Evolutionary conservation across 2,329 filamentous ascomycete genomes (phyloP).

Genomic region (Phialocephala subalpina): DNA sequence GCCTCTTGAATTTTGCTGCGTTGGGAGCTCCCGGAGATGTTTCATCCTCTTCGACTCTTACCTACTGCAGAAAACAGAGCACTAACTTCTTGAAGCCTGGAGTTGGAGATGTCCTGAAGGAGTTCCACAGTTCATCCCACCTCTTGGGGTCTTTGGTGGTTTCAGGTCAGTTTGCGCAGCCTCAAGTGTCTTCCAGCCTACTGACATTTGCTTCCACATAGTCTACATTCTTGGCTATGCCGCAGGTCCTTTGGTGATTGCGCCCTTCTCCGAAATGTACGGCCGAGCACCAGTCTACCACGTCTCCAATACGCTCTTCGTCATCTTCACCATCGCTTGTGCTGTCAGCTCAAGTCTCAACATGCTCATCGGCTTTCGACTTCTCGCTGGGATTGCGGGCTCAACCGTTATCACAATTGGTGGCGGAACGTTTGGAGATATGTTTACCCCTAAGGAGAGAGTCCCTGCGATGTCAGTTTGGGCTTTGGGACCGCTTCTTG

Average conservation of each 20-base stretch:
- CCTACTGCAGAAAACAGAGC: no score
- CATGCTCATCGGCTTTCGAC: conserved; percentile 61
- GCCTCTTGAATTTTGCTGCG: no score
- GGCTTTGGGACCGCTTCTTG: conserved; percentile 35
- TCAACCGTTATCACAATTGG: conserved; percentile 58
- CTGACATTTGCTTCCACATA: neutral
- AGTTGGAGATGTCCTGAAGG: conserved; percentile 48
- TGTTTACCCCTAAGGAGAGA: neutral
- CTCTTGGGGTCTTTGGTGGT: conserved; percentile 48
- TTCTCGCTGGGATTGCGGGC: conserved; percentile 57
- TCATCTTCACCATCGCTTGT: conserved; percentile 62
- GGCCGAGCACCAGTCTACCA: conserved; percentile 58
- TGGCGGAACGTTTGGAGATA: conserved; percentile 53
- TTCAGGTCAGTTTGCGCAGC: conserved; percentile 51
- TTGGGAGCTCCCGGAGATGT: no score
- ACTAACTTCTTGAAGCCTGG: no score
- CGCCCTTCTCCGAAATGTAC: conserved; percentile 54
- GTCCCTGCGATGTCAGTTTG: conserved; percentile 42
- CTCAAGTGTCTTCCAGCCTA: neutral
- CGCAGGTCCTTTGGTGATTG: conserved; percentile 43
- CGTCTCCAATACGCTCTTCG: conserved; percentile 54
- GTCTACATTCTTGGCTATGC: neutral
- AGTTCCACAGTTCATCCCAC: conserved; percentile 47
- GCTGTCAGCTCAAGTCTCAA: conserved; percentile 60
- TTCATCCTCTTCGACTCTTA: no score